These are phyloP conservation scores for Cryptosporidium parvum DNA, from an alignment of 169 alveolate genomes.

Conservation along the genomic window DNA sequence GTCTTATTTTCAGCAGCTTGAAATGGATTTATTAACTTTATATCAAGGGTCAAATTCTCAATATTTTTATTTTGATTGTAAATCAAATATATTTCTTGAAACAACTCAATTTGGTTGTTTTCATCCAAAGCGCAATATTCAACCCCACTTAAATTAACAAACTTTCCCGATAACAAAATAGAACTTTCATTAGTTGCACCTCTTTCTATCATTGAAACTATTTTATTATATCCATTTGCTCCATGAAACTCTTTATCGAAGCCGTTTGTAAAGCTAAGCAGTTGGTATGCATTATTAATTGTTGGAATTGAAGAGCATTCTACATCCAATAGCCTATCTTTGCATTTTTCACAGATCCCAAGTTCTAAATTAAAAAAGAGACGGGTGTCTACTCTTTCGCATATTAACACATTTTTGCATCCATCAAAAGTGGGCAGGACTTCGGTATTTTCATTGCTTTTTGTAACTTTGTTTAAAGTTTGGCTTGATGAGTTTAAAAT, in stretches of 20 bases:
- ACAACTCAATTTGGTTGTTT: not conserved
- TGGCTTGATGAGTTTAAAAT: not conserved
- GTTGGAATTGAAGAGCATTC: slow-evolving; percentile 16
- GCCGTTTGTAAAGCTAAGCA: slow-evolving; percentile 13
- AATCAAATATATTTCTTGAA: slow-evolving; percentile 12
- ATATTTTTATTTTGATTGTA: not conserved
- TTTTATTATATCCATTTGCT: not conserved
- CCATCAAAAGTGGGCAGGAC: not conserved
- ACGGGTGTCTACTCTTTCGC: not conserved
- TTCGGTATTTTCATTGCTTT: not conserved
- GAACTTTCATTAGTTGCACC: not conserved
- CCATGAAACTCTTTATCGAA: not conserved
- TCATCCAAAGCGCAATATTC: slow-evolving; percentile 18
- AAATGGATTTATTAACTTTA: slow-evolving; percentile 8
- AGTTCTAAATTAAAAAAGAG: not conserved
- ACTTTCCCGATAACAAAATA: slow-evolving; percentile 1
- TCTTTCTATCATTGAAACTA: not conserved
- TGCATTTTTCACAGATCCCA: slow-evolving; percentile 16
- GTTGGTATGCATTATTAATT: not conserved
- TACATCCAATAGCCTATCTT: not conserved
- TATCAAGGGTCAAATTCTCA: not conserved
- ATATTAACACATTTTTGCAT: not conserved
- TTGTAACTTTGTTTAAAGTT: not conserved
- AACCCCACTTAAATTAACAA: slow-evolving; percentile 10
- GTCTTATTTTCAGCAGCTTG: not conserved